Evolutionary conservation across 768 basidiomycete genomes (phyloP), one percentile per base, ranked within the genome.

Genomic region (Mycena olivaceomarginata): DNA sequence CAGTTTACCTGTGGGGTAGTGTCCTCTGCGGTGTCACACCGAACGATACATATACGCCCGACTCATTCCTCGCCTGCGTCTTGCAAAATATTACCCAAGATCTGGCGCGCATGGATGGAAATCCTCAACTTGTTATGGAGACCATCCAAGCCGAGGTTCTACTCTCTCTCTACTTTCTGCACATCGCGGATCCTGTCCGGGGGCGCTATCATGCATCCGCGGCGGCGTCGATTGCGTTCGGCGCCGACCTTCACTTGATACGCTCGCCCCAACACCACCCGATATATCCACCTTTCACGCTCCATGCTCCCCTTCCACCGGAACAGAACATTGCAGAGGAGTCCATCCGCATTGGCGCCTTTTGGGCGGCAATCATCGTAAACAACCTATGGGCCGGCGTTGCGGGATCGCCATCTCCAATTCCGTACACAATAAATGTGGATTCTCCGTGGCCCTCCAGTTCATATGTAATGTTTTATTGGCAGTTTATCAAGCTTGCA

Each of bases 1-100:
- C 85, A 5, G 88, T 91, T 1, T 90, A 90, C 63, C 86, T 94
- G 0, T 90, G 91, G 87, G 92, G 91, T 11, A 82, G 87, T 46
- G 88, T 90, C 70, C 85, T 93, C n/a, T 88, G 89, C 0, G 86
- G 12, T 5, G 16, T 45, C 4, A 85, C 56, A 88, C 5, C 85
- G 89, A 31, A 72, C 81, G 84, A 6, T 77, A 57, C 77, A 1
- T 67, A 62, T 4, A 62, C 72, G 2, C 45, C 63, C 0, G 60
- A 57, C 15, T 51, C 20, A 8, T 70, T 66, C 16, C 59, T 68
- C 13, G 41, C 37, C 16, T 70, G 46, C 13, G 63, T 67, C 31
- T n/a, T 76, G 0, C 46, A 73, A n/a, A 68, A 72, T 22, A 46
- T 74, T 2, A 72, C 68, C 0, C 71, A 76, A 51, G 71, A 72